Evolutionary conservation across 2,329 filamentous ascomycete genomes (phyloP).

Genomic region (Calonectria naviculata): DNA sequence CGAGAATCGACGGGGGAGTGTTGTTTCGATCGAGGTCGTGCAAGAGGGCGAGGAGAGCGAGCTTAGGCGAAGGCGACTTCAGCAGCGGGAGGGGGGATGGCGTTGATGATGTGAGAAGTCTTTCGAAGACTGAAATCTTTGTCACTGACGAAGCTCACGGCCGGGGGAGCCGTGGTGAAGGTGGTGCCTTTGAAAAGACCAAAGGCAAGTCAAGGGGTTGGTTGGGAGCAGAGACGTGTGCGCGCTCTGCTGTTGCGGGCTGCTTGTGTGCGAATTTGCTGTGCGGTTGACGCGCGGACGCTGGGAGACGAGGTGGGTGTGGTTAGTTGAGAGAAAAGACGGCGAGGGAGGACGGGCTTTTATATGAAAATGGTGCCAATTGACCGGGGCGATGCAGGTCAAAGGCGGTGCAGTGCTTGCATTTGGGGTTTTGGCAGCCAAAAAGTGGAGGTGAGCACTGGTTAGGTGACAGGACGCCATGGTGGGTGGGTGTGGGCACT

Average conservation of each 20-base stretch:
- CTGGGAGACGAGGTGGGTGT: background rate
- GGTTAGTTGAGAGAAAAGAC: slow-evolving; percentile 4
- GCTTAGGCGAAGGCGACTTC: slow-evolving; percentile 56
- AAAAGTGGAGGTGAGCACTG: slow-evolving; percentile 6
- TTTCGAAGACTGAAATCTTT: slow-evolving; percentile 77
- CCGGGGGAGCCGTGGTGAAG: slow-evolving; percentile 70
- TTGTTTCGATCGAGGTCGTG: slow-evolving; percentile 59
- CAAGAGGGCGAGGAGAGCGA: slow-evolving; percentile 62
- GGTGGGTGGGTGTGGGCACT: slow-evolving; percentile 12
- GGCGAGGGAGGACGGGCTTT: background rate
- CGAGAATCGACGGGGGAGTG: slow-evolving; percentile 65
- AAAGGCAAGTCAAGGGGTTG: slow-evolving; percentile 63
- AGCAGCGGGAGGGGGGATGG: slow-evolving; percentile 67
- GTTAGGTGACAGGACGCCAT: background rate
- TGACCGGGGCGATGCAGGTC: background rate
- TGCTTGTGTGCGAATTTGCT: background rate
- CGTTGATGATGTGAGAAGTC: slow-evolving; percentile 75
- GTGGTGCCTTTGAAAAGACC: slow-evolving; percentile 73
- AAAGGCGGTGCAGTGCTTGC: background rate
- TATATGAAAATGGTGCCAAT: background rate
- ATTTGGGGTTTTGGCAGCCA: background rate
- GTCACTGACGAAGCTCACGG: slow-evolving; percentile 72
- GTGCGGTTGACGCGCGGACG: background rate
- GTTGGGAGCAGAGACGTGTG: slow-evolving; percentile 5
- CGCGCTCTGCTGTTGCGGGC: background rate